Base-by-base conservation (phyloP, 1,284 basidiomycete species). In the Omphalotus olearius region DNA sequence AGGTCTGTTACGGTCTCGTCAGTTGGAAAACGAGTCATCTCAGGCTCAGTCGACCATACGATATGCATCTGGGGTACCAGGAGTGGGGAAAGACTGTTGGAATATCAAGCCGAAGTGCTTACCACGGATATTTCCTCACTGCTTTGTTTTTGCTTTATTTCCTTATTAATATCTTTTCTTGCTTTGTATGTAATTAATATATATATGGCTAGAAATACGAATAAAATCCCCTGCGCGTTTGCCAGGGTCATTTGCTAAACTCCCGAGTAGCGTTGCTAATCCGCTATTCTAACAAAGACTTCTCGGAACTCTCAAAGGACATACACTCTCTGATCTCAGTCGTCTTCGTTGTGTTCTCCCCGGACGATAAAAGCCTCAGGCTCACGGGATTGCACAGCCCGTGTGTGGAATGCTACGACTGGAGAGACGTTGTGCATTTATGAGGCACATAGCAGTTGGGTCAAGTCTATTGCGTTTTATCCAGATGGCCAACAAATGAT, bases 41-140 rank as follows among this genome's bases (percentile, higher is more conserved):
- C 66, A 6, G 62, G 60, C 9, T 64, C 65, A 13, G 39, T 43
- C 30, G 66, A 68, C 50, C 33, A 52, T 3, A 67, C 65, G 0
- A 47, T 68, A 11, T 39, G 45, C 44, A 55, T 55, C 26, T 59
- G 52, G 61, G 53, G 56, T 47, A 55, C 17, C 10, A 17, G 7
- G 3, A 47, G 33, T 16, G 30, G 33, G 7, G 28, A 33, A 36
- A n/a, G n/a, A n/a, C n/a, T n/a, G n/a, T n/a, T n/a, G n/a, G n/a
- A n/a, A n/a, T n/a, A n/a, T n/a, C n/a, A n/a, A n/a, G n/a, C n/a
- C n/a, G n/a, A n/a, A n/a, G n/a, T n/a, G n/a, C n/a, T n/a, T n/a
- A n/a, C n/a, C n/a, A n/a, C n/a, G n/a, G n/a, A n/a, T n/a, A n/a
- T n/a, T n/a, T n/a, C n/a, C n/a, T n/a, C n/a, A n/a, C n/a, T n/a